Evolutionary conservation across 768 basidiomycete species (phyloP), one percentile per base, ranked within the genome.

Genomic region (Boletellus ananiceps): DNA sequence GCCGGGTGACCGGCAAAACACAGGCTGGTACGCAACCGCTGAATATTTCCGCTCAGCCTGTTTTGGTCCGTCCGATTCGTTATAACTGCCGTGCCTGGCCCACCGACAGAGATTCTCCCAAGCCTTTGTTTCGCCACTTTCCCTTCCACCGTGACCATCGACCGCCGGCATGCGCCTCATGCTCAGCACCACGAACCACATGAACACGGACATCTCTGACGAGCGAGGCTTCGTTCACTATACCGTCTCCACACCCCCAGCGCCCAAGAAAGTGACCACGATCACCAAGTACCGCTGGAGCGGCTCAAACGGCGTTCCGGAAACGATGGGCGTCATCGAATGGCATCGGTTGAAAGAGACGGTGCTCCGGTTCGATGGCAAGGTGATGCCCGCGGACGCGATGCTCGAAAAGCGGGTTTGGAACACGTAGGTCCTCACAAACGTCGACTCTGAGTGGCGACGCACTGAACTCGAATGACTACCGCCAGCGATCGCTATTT

Each of bases 401-500:
- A 56, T 60, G 58, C 41, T 64, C 12, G 41, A 36, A 21, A 41
- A 46, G 19, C 61, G 53, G 0, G 0, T 25, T 3, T 65, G 61
- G 57, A 50, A 36, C 27, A 54, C 45, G 61, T 64, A 34, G 19
- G 61, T 53, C 18, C 35, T 39, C 31, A 6, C 9, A 32, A 9
- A 15, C 18, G 14, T 29, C 27, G 27, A 29, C 2, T 8, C 9
- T 29, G 6, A 6, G 27, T 29, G 27, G 27, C 27, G 9, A 29
- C 9, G 27, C 27, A 6, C 27, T 29, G 27, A 29, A 29, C 27
- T 8, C 27, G 27, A 29, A 29, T 8, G 9, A 29, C 9, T 4
- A 33, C 3, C 5, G 8, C 8, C 32, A 71, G 71, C 25, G 59
- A 60, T 23, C 67, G 64, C n/a, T 55, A 63, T 15, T 72, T 72